A percentile compares a stretch with the other conserved stretches of the same genome.
These are phyloP conservation scores for Carex pumila DNA, from an alignment of 176 grass and related monocot species.

Conservation along the genomic window DNA sequence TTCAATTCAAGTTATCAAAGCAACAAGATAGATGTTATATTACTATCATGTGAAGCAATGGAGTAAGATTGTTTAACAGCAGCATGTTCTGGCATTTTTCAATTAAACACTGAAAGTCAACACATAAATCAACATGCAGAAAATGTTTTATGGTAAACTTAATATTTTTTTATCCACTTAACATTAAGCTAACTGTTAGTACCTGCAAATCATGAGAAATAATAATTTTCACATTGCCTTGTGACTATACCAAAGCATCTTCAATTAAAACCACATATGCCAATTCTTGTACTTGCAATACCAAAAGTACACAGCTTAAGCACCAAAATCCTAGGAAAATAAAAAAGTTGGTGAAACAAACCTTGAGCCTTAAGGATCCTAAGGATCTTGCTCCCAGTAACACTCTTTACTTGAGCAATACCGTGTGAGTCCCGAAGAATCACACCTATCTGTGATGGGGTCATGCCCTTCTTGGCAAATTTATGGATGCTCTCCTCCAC, in stretches of 20 bases:
- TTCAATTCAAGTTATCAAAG: neutral
- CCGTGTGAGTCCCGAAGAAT: conserved; percentile 83
- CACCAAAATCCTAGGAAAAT: neutral
- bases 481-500: conserved; percentile 31
- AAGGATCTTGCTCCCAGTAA: conserved; percentile 90
- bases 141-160: neutral
- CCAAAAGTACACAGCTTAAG: neutral
- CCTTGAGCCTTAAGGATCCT: conserved; percentile 86
- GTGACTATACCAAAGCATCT: neutral
- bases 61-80: neutral
- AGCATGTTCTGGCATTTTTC: neutral
- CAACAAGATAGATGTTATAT: neutral
- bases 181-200: neutral
- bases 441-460: conserved; percentile 77
- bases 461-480: conserved; percentile 54
- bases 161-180: neutral
- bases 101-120: neutral
- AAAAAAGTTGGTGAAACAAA: neutral
- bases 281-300: neutral
- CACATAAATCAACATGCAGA: neutral
- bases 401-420: conserved; percentile 62
- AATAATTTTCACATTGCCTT: neutral
- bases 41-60: neutral
- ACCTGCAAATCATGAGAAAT: neutral
- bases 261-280: neutral